Evolutionary conservation across 495 filamentous ascomycete species (phyloP).

Genomic region (Aspergillus wentii): DNA sequence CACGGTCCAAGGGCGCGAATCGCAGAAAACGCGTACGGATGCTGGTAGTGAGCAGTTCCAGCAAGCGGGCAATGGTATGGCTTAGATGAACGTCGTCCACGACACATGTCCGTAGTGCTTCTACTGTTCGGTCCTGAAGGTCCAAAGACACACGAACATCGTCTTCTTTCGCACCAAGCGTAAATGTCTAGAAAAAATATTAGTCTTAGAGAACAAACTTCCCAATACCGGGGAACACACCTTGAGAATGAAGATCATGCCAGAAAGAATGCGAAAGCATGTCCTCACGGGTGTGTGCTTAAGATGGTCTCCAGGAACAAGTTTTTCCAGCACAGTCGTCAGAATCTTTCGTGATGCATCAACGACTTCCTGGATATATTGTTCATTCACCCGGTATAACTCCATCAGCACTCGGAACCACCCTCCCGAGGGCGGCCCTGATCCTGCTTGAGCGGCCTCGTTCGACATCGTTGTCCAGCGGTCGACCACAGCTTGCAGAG

Average conservation of each 20-base stretch:
- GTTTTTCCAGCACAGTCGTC: slow-evolving; percentile 72
- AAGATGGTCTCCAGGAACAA: slow-evolving; percentile 77
- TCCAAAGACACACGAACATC: slow-evolving; percentile 78
- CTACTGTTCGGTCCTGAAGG: slow-evolving; percentile 74
- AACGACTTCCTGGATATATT: slow-evolving; percentile 84
- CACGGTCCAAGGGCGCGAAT: slow-evolving; percentile 41
- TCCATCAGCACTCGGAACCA: slow-evolving; percentile 52
- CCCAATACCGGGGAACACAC: slow-evolving; percentile 18
- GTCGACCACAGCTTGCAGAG: slow-evolving; percentile 91
- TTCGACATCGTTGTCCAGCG: slow-evolving; percentile 70
- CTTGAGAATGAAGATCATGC: slow-evolving; percentile 91
- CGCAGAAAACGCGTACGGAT: slow-evolving; percentile 71
- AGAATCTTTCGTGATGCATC: slow-evolving; percentile 82
- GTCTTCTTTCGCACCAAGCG: slow-evolving; percentile 82
- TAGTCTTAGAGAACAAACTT: not conserved
- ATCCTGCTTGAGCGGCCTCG: slow-evolving; percentile 48
- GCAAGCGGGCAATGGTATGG: slow-evolving; percentile 86
- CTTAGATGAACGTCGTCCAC: slow-evolving; percentile 97
- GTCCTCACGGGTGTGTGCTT: slow-evolving; percentile 91
- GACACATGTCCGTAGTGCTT: slow-evolving; percentile 75
- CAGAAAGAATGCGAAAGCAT: slow-evolving; percentile 90
- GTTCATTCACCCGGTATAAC: slow-evolving; percentile 54
- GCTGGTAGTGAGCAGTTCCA: slow-evolving; percentile 72
- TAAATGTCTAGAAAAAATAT: slow-evolving; percentile 65
- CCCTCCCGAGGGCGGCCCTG: slow-evolving; percentile 28